Evolutionary conservation across 2,329 filamentous ascomycete species (phyloP).

Genomic region (Calonectria henricotiae): DNA sequence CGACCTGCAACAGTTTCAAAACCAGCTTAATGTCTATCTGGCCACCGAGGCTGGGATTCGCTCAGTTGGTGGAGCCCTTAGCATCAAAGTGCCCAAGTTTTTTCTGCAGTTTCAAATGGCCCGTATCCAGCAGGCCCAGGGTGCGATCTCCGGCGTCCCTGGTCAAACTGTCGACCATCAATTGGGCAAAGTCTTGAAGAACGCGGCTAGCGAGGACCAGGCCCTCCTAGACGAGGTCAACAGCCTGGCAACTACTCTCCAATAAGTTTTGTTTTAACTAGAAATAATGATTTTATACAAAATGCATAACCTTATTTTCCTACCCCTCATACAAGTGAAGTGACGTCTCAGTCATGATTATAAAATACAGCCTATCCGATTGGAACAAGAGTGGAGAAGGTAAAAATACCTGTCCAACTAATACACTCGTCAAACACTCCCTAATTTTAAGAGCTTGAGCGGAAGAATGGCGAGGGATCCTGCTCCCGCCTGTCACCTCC

Average conservation of each 20-base stretch:
- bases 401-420: constrained; percentile 41
- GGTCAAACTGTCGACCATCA: constrained; percentile 72
- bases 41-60: constrained; percentile 75
- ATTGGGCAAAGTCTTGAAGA: constrained; percentile 72
- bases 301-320: constrained; percentile 33
- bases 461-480: constrained; percentile 58
- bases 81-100: constrained; percentile 77
- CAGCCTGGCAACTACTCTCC: constrained; percentile 54
- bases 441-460: constrained; percentile 43
- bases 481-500: constrained; percentile 77
- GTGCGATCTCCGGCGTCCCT: constrained; percentile 67
- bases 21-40: constrained; percentile 70
- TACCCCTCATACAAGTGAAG: constrained; percentile 47
- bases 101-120: constrained; percentile 74
- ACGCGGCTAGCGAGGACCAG: constrained; percentile 67
- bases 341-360: constrained; percentile 50
- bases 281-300: constrained; percentile 44
- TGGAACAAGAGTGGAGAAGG: constrained; percentile 51
- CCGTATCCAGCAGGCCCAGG: constrained; percentile 74
- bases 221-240: constrained; percentile 69
- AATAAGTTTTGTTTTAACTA: constrained; percentile 32
- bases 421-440: constrained; percentile 1
- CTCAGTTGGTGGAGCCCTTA: constrained; percentile 68
- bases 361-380: constrained; percentile 52
- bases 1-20: constrained; percentile 69